Conservation (phyloP, 805 yeast species). For the Saturnispora galanensis region DNA sequence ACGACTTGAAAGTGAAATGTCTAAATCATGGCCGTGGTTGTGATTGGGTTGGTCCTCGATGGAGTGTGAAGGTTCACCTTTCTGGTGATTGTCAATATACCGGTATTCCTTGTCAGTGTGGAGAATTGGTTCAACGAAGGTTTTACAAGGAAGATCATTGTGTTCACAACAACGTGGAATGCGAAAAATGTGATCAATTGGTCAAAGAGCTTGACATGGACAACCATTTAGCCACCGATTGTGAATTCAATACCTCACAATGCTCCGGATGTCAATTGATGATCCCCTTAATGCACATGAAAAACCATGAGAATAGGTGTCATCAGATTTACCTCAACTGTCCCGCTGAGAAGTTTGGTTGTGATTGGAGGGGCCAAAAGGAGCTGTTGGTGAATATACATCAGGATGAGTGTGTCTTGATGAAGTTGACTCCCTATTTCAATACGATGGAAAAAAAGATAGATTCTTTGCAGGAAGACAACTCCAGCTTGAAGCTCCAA, state of each 20-base stretch:
- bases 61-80: conserved; percentile 47
- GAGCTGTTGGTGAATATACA: conserved; percentile 24
- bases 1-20: conserved; percentile 50
- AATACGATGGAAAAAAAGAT: conserved; percentile 23
- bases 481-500: conserved; percentile 32
- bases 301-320: conserved; percentile 35
- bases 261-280: conserved; percentile 35
- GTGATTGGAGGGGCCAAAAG: conserved; percentile 35
- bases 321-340: conserved; percentile 32
- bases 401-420: conserved; percentile 21
- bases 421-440: conserved; percentile 21
- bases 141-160: conserved; percentile 21
- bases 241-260: conserved; percentile 30
- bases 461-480: conserved; percentile 27
- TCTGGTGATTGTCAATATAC: conserved; percentile 31
- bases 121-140: conserved; percentile 16
- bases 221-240: conserved; percentile 30
- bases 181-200: conserved; percentile 28
- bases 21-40: conserved; percentile 47
- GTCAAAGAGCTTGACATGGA: conserved; percentile 25
- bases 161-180: conserved; percentile 30
- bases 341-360: conserved; percentile 40
- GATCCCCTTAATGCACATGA: conserved; percentile 30
- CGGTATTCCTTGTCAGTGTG: conserved; percentile 28
- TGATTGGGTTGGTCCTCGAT: conserved; percentile 44